A percentile compares a stretch with the other conserved stretches of the same genome.
phyloP scores from a whole-genome alignment of 2,329 filamentous ascomycete species.

The Cryphonectria japonica region DNA sequence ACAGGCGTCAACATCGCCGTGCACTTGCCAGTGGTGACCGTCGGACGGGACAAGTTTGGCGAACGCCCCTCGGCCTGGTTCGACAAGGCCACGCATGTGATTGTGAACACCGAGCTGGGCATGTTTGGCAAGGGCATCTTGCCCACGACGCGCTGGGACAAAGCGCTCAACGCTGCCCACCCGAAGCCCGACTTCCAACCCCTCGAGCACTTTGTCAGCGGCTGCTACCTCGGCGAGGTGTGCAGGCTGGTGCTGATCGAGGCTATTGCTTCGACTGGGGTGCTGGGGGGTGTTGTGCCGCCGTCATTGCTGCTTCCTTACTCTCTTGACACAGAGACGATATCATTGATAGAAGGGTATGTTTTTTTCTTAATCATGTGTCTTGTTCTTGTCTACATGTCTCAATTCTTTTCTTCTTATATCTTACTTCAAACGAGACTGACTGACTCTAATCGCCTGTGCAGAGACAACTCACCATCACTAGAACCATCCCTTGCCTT shows the following conservation, averaged over 20 bases:
- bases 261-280: conserved; percentile 56
- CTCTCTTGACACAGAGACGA: conserved; percentile 62
- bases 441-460: neutral
- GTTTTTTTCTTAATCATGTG: conserved; percentile 33
- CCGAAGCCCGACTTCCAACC: conserved; percentile 64
- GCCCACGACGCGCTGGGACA: conserved; percentile 66
- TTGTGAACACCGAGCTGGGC: conserved; percentile 69
- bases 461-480: conserved; percentile 50
- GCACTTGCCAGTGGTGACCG: conserved; percentile 62
- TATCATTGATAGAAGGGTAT: conserved; percentile 62
- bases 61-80: conserved; percentile 59
- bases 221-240: conserved; percentile 70
- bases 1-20: conserved; percentile 70
- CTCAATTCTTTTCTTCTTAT: neutral
- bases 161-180: conserved; percentile 54
- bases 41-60: conserved; percentile 61
- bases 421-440: neutral
- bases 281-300: conserved; percentile 62
- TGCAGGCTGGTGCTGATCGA: conserved; percentile 62
- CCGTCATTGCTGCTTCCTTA: conserved; percentile 56
- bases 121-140: conserved; percentile 67
- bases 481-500: conserved; percentile 49
- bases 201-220: conserved; percentile 65
- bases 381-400: neutral
- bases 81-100: conserved; percentile 61